Evolutionary conservation across 345 rosid genomes (phyloP), one percentile per base, ranked within the genome.

Genomic region (Salix suchowensis): DNA sequence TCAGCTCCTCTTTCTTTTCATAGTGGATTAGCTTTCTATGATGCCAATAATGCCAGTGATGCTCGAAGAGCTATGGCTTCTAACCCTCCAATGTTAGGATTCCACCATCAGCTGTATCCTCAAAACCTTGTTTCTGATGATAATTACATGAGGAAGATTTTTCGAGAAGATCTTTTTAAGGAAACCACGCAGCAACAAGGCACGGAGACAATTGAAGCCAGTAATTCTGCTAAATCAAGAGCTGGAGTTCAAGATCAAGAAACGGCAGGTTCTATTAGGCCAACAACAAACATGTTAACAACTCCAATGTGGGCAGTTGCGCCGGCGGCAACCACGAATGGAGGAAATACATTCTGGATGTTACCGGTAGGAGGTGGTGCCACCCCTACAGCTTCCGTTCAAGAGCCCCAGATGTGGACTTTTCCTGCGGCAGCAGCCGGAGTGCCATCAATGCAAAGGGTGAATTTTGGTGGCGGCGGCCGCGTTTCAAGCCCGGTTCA

Each of bases 261-360:
- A 81, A 44, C 82, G 11, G 8, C 36, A 28, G 78, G 83, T 64
- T 84, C 86, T 26, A 75, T 77, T 21, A 84, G 88, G 54, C 55
- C 83, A 67, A 72, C 60, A 37, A 30, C 90, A 24, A 85, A 80
- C 74, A 76, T 82, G 40, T 36, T 85, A 15, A 84, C 91, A 0
- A 78, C 89, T 75, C 80, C 89, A 1, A 89, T 92, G 93, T 92
- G 97, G 97, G 94, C 93, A 23, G 86, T 89, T 54, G 87, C 89
- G 0, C 86, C 88, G 15, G 84, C 87, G 24, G 75, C 87, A 6
- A 79, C 88, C 9, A 71, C 90, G 1, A 90, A 88, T 67, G 91
- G 97, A 34, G 91, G 91, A 34, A 90, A 84, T 68, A 85, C 90
- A 19, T 90, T 92, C 75, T 92, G 97, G 97, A 92, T 92, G 97